Percentiles rank a stretch among this genome's conserved stretches.
Evolutionary conservation across 148 eudicot species (phyloP).

Genomic region (Drosera capensis): DNA sequence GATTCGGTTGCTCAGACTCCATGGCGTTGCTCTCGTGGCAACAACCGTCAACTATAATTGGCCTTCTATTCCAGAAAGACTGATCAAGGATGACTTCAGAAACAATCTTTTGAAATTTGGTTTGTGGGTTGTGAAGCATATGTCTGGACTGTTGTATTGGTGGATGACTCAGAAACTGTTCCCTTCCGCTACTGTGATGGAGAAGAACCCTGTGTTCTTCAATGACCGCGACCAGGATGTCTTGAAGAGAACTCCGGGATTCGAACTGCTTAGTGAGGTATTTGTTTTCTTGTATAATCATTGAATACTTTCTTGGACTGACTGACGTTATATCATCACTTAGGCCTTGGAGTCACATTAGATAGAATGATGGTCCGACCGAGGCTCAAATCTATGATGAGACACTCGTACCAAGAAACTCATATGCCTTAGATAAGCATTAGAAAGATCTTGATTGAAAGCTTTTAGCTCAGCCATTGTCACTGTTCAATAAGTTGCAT

Average conservation of each 20-base stretch:
- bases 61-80: slow-evolving; percentile 32
- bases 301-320: not conserved
- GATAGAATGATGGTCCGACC: too few species aligned
- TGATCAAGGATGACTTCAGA: slow-evolving; percentile 28
- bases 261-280: slow-evolving; percentile 53
- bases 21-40: slow-evolving; percentile 56
- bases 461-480: too few species aligned
- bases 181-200: slow-evolving; percentile 34
- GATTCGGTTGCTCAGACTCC: slow-evolving; percentile 30
- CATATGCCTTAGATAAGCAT: too few species aligned
- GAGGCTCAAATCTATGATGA: too few species aligned
- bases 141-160: slow-evolving; percentile 54
- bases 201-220: slow-evolving; percentile 40
- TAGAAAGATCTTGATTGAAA: too few species aligned
- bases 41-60: slow-evolving; percentile 71
- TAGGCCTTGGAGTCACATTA: not conserved
- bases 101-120: slow-evolving; percentile 29
- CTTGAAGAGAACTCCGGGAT: slow-evolving; percentile 46
- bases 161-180: slow-evolving; percentile 69
- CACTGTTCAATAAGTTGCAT: too few species aligned
- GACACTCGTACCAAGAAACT: too few species aligned
- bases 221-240: slow-evolving; percentile 42
- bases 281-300: not conserved
- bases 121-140: slow-evolving; percentile 23
- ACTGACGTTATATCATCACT: too few species aligned